Evolutionary conservation across 2,329 filamentous ascomycete species (phyloP).

Genomic region (Colletotrichum liaoningense): DNA sequence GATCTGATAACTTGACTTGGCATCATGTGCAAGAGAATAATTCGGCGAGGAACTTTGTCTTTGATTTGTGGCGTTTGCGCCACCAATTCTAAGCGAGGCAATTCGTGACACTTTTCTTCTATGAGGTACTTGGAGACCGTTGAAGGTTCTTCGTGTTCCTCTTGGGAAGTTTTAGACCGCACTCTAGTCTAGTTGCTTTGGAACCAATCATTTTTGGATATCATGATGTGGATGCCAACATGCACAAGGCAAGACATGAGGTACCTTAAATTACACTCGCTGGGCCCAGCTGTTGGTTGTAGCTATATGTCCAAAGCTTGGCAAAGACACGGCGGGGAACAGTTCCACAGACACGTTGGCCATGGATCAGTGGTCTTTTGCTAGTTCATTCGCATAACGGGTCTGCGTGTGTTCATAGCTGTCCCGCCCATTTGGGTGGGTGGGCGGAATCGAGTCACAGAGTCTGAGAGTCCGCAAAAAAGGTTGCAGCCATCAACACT

Average conservation of each 20-base stretch:
- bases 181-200: too few relatives aligned
- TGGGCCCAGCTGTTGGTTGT: neutral
- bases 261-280: neutral
- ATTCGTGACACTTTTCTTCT: neutral
- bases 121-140: neutral
- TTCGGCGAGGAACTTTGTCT: neutral
- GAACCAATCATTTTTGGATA: too few relatives aligned
- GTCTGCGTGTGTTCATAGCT: neutral
- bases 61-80: neutral
- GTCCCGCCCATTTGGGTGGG: slow-evolving; percentile 4
- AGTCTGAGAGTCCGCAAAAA: neutral
- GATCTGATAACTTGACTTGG: slow-evolving; percentile 32
- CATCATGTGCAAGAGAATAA: neutral
- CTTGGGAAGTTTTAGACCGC: too few relatives aligned
- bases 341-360: neutral
- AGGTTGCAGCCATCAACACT: neutral
- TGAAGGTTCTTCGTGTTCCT: neutral
- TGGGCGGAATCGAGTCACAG: neutral
- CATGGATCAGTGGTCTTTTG: neutral
- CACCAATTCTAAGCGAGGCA: neutral
- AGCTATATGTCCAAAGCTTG: neutral
- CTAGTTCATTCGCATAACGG: neutral
- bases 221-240: neutral
- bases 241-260: too few relatives aligned
- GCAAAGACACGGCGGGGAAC: neutral